Evolutionary conservation across 495 filamentous ascomycete genomes (phyloP).

Genomic region (Aspergillus coremiiformis): DNA sequence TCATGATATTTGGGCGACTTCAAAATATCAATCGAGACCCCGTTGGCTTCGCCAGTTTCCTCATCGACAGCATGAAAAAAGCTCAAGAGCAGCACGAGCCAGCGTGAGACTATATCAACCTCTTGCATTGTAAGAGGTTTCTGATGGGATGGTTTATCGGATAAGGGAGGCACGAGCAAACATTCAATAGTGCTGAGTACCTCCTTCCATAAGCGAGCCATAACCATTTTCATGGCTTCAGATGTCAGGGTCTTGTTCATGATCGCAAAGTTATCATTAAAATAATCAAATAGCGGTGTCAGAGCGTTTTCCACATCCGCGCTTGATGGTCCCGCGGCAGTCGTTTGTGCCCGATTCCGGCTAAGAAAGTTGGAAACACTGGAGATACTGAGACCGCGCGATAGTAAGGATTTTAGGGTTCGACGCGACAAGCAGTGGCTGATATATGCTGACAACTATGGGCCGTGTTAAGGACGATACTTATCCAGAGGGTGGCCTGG

Average conservation of each 20-base stretch:
- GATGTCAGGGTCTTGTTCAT: slow-evolving; percentile 94
- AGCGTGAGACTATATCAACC: slow-evolving; percentile 89
- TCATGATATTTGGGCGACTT: slow-evolving; percentile 98
- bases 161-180: slow-evolving; percentile 86
- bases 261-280: slow-evolving; percentile 98
- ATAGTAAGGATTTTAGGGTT: slow-evolving; percentile 66
- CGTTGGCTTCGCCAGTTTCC: slow-evolving; percentile 73
- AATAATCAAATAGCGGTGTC: slow-evolving; percentile 88
- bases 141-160: slow-evolving; percentile 89
- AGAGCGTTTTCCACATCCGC: slow-evolving; percentile 74
- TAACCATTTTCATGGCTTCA: slow-evolving; percentile 91
- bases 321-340: slow-evolving; percentile 53
- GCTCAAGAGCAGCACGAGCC: slow-evolving; percentile 83
- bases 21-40: slow-evolving; percentile 83
- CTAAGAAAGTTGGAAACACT: slow-evolving; percentile 76
- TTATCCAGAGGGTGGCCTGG: neutral
- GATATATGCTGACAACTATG: slow-evolving; percentile 90
- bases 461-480: slow-evolving; percentile 9
- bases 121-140: slow-evolving; percentile 81
- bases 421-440: slow-evolving; percentile 78
- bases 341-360: slow-evolving; percentile 47
- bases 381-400: slow-evolving; percentile 62
- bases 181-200: slow-evolving; percentile 85
- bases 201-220: slow-evolving; percentile 98
- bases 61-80: slow-evolving; percentile 96